Evolutionary conservation across 2,329 filamentous ascomycete species (phyloP), one percentile per base, ranked within the genome.

Genomic region (Fusarium coicis): DNA sequence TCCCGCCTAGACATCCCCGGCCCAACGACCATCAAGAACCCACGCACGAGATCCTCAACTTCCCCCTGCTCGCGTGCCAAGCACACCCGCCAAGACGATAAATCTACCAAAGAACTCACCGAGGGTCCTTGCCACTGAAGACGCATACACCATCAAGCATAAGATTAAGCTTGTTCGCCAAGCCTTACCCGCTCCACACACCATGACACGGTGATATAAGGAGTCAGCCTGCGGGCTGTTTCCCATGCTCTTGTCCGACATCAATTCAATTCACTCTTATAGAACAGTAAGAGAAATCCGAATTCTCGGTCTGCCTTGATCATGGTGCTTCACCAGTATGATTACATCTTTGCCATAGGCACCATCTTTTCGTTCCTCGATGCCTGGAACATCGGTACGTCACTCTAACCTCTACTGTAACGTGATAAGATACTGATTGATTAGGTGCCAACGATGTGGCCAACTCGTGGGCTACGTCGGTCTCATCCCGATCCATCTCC

Each of bases 401-500:
- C 10, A 11, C 6, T 5, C n/a, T 15, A 8, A 18, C 5, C 28
- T 10, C 8, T 30, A 30, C 28, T 10, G 8, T 10, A 30, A 30
- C 28, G 28, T 1, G 19, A 14, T 8, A 1, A 78, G 16, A 6
- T 36, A 56, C 57, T 66, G n/a, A 61, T 26, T 1, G 19, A 1
- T 3, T 19, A 79, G 77, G 77, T 76, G 77, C 77, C 46, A 79
- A 79, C 82, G 92, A 93, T 91, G 92, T 93, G 67, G 92, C 92
- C 81, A 94, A 94, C 84, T 89, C 91, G 6, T 94, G 91, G 89
- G 90, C 91, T n/a, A 93, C 91, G 28, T 92, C 89, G 75, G 92
- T 93, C 70, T 92, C 90, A 4, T 93, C 92, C 30, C 85, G 91
- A 58, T 93, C 92, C 66, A 81, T 92, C 64, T 86, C 85, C 9